phyloP scores from a whole-genome alignment of 371 early-diverging fungal species.

The Zancudomyces culisetae region DNA sequence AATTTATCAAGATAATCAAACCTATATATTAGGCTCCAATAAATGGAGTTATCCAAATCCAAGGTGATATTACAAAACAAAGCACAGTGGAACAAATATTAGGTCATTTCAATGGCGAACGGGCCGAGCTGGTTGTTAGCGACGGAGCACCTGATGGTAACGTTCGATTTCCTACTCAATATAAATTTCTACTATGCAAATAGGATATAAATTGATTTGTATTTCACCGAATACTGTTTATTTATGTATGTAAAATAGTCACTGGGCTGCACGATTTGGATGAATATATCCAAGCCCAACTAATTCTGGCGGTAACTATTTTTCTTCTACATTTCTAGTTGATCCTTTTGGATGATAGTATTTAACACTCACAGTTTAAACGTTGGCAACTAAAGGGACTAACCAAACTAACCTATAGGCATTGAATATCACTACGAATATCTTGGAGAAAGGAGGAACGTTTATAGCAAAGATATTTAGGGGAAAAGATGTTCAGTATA shows the following conservation, averaged over 20 bases:
- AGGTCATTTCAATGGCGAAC: constrained; percentile 62
- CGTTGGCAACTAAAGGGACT: neutral
- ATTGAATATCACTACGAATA: constrained; percentile 82
- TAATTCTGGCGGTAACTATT: constrained; percentile 50
- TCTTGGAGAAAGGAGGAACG: constrained; percentile 69
- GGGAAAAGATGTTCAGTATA: constrained; percentile 73
- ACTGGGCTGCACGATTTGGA: constrained; percentile 98
- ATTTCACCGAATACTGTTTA: too few species aligned
- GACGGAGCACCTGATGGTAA: constrained; percentile 91
- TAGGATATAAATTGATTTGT: too few species aligned
- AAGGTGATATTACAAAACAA: constrained; percentile 97
- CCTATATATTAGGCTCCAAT: constrained; percentile 89
- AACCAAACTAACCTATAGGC: constrained; percentile 14
- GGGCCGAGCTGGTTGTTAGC: constrained; percentile 91
- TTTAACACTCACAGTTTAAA: too few species aligned
- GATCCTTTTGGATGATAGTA: too few species aligned
- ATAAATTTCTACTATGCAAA: neutral
- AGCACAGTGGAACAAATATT: constrained; percentile 81
- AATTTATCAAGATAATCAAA: too few species aligned
- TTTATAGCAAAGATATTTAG: constrained; percentile 96
- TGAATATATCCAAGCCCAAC: constrained; percentile 95
- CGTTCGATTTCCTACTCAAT: neutral
- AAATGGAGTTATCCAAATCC: constrained; percentile 78
- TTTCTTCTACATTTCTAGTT: neutral
- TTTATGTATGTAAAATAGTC: constrained; percentile 25